phyloP scores from a whole-genome alignment of 768 basidiomycete species.

The Termitomyces sp. region DNA sequence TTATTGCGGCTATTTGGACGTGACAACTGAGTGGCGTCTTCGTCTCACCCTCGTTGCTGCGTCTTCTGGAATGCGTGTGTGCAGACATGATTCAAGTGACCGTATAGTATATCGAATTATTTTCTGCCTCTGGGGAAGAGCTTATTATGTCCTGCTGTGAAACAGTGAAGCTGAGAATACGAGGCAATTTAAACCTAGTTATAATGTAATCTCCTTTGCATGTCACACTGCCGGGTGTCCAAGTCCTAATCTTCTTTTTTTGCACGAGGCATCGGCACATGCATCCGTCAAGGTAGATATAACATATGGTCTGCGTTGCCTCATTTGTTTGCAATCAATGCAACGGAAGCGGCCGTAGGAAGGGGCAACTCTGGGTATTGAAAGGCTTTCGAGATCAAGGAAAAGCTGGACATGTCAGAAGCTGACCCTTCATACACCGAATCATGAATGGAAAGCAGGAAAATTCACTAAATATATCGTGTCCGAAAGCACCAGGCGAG shows the following conservation, averaged over 20 bases:
- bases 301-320: background rate
- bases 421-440: too few species aligned
- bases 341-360: background rate
- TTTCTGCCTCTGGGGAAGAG: too few species aligned
- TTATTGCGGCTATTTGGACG: conserved; percentile 2
- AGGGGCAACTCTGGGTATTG: background rate
- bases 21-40: background rate
- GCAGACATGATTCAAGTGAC: background rate
- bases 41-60: background rate
- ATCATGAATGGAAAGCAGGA: background rate
- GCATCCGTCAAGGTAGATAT: background rate
- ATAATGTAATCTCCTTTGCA: too few species aligned
- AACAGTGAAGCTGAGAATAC: too few species aligned
- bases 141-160: too few species aligned
- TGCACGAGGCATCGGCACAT: background rate
- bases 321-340: background rate
- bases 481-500: background rate
- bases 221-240: background rate
- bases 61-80: background rate
- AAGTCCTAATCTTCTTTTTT: background rate
- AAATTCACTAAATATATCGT: too few species aligned
- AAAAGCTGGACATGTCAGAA: background rate
- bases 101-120: background rate
- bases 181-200: background rate
- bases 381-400: background rate